phyloP scores from a whole-genome alignment of 2,329 filamentous ascomycete genomes.

The Neopestalotiopsis sp. region DNA sequence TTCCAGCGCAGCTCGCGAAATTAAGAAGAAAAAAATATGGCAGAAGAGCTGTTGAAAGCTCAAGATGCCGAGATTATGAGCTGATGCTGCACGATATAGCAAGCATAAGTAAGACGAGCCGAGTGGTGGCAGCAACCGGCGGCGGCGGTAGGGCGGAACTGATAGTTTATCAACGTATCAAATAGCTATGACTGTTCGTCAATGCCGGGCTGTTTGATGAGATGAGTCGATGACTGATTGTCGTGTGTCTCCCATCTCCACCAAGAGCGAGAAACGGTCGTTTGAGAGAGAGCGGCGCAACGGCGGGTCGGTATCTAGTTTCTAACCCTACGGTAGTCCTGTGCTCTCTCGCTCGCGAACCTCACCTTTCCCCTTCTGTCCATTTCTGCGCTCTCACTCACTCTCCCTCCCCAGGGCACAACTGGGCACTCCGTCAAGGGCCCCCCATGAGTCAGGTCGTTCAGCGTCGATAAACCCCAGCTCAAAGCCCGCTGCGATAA shows the following conservation, averaged over 20 bases:
- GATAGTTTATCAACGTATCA: conserved; percentile 12
- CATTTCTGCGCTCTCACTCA: not conserved
- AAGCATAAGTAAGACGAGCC: conserved; percentile 6
- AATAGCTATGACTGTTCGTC: conserved; percentile 12
- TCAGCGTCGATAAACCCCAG: conserved; percentile 2
- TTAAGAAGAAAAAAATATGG: not conserved
- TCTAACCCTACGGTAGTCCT: not conserved
- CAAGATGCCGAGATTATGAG: not conserved
- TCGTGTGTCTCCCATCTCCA: conserved; percentile 11
- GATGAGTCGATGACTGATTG: conserved; percentile 6
- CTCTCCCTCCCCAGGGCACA: not conserved
- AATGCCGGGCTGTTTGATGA: not conserved
- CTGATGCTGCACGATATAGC: conserved; percentile 5
- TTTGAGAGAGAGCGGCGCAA: conserved; percentile 4
- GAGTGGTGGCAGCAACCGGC: not conserved
- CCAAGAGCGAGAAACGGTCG: not conserved
- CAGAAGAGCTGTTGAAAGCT: not conserved
- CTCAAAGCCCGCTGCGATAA: not conserved
- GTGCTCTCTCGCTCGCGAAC: not conserved
- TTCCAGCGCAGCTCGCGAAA: not conserved
- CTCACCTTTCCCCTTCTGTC: not conserved
- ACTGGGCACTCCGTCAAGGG: not conserved
- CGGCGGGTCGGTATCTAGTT: not conserved
- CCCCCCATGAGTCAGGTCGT: not conserved
- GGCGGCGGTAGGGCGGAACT: not conserved